A percentile compares a stretch with the other conserved stretches of the same genome.
Evolutionary conservation across 345 rosid genomes (phyloP).

Genomic region (Bruguiera gymnorhiza): DNA sequence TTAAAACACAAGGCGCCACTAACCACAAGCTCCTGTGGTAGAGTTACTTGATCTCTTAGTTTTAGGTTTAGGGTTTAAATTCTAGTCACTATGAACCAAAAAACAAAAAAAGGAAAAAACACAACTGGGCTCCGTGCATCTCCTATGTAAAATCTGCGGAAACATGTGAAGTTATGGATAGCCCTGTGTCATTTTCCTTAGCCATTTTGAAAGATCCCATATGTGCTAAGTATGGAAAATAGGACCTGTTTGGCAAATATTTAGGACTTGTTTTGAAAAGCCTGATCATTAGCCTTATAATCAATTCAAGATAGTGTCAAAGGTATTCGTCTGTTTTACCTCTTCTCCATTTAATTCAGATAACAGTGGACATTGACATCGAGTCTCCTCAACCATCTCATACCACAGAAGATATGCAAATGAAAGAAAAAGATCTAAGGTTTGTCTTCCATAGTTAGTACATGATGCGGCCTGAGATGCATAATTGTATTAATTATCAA

Average conservation of each 20-base stretch:
- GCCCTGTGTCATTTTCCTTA: not conserved
- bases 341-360: slow-evolving; percentile 36
- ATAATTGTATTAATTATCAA: not conserved
- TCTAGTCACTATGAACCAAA: too few species aligned
- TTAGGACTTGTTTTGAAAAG: not conserved
- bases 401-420: slow-evolving; percentile 41
- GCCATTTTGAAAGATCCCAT: too few species aligned
- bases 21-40: too few species aligned
- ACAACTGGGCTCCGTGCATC: too few species aligned
- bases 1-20: too few species aligned
- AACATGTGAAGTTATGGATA: not conserved
- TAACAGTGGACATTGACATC: slow-evolving; percentile 61
- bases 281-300: slow-evolving; percentile 6
- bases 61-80: too few species aligned
- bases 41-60: too few species aligned
- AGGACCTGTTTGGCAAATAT: too few species aligned
- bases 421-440: slow-evolving; percentile 54
- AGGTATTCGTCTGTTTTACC: slow-evolving; percentile 9
- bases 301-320: not conserved
- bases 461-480: not conserved
- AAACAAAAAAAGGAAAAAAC: too few species aligned
- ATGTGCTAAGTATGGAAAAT: too few species aligned
- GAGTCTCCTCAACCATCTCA: slow-evolving; percentile 45
- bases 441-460: slow-evolving; percentile 22
- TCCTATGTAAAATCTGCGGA: too few species aligned